phyloP scores from a whole-genome alignment of 2,329 filamentous ascomycete genomes.

The Fusarium newnesense region DNA sequence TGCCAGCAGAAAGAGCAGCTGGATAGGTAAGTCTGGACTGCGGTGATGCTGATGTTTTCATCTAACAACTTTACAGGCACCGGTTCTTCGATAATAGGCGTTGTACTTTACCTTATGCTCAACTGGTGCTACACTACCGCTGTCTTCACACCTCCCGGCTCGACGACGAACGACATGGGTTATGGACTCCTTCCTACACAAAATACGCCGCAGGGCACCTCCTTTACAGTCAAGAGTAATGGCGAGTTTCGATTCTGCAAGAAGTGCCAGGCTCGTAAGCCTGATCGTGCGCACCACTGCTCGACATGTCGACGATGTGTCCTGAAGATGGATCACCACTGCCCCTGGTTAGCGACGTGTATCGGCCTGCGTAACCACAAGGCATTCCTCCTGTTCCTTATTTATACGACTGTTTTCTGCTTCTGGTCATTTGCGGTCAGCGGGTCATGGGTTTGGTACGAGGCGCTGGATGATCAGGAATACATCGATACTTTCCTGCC shows the following conservation, averaged over 20 bases:
- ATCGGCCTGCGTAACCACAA: slow-evolving; percentile 96
- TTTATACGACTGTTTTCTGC: slow-evolving; percentile 89
- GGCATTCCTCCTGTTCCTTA: slow-evolving; percentile 89
- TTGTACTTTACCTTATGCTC: slow-evolving; percentile 79
- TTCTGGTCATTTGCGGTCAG: slow-evolving; percentile 83
- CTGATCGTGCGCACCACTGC: slow-evolving; percentile 96
- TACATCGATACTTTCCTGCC: slow-evolving; percentile 83
- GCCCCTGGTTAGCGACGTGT: slow-evolving; percentile 96
- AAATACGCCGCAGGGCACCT: slow-evolving; percentile 69
- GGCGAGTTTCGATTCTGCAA: slow-evolving; percentile 93
- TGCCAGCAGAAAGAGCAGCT: slow-evolving; percentile 60
- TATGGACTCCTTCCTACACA: slow-evolving; percentile 85
- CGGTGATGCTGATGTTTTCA: background rate
- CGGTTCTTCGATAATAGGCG: slow-evolving; percentile 69
- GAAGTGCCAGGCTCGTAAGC: slow-evolving; percentile 95
- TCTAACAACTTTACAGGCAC: slow-evolving; percentile 54
- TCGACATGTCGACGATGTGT: slow-evolving; percentile 94
- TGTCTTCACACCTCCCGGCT: slow-evolving; percentile 91
- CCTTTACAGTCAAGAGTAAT: slow-evolving; percentile 91
- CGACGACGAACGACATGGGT: slow-evolving; percentile 70
- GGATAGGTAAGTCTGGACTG: slow-evolving; percentile 62
- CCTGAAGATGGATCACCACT: slow-evolving; percentile 99
- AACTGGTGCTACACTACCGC: slow-evolving; percentile 92
- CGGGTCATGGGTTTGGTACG: slow-evolving; percentile 83
- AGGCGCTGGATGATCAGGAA: slow-evolving; percentile 77